Evolutionary conservation across 192 early-diverging fungal species (phyloP).

Genomic region (Coemansia sp.): DNA sequence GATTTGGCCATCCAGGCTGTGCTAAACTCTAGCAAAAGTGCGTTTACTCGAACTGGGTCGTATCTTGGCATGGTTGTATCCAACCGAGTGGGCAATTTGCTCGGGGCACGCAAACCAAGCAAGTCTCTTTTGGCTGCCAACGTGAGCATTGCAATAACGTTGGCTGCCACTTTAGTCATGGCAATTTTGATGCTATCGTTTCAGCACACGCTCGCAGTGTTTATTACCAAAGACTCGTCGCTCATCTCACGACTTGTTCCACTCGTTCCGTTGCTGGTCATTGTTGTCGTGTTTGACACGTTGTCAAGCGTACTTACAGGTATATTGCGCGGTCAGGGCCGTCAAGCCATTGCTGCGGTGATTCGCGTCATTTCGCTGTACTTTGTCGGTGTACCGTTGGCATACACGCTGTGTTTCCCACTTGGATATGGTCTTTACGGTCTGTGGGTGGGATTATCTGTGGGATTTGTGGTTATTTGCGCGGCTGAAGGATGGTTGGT

Average conservation of each 20-base stretch:
- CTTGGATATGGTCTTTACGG: constrained; percentile 60
- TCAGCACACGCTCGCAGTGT: constrained; percentile 54
- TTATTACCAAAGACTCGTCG: constrained; percentile 50
- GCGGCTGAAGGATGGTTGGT: constrained; percentile 40
- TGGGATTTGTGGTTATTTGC: constrained; percentile 31
- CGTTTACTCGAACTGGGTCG: constrained; percentile 72
- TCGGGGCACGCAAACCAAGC: constrained; percentile 60
- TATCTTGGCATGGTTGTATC: constrained; percentile 74
- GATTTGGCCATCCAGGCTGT: constrained; percentile 82
- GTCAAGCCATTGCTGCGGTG: constrained; percentile 56
- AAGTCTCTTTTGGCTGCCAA: constrained; percentile 39
- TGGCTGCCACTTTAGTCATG: constrained; percentile 32
- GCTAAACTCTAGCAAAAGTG: constrained; percentile 69
- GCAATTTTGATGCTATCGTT: constrained; percentile 58
- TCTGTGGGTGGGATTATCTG: constrained; percentile 61
- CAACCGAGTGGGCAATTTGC: constrained; percentile 77
- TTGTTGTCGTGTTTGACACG: constrained; percentile 54
- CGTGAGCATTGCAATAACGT: constrained; percentile 53
- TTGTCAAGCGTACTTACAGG: constrained; percentile 64
- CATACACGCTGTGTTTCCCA: constrained; percentile 55
- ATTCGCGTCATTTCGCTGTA: constrained; percentile 56
- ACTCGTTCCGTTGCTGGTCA: constrained; percentile 34
- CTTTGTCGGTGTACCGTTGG: constrained; percentile 55
- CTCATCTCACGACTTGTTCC: constrained; percentile 25
- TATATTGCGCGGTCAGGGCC: constrained; percentile 57